These are phyloP conservation scores for Xerocomus potaroensis DNA, from an alignment of 768 basidiomycete species.

Conservation along the genomic window DNA sequence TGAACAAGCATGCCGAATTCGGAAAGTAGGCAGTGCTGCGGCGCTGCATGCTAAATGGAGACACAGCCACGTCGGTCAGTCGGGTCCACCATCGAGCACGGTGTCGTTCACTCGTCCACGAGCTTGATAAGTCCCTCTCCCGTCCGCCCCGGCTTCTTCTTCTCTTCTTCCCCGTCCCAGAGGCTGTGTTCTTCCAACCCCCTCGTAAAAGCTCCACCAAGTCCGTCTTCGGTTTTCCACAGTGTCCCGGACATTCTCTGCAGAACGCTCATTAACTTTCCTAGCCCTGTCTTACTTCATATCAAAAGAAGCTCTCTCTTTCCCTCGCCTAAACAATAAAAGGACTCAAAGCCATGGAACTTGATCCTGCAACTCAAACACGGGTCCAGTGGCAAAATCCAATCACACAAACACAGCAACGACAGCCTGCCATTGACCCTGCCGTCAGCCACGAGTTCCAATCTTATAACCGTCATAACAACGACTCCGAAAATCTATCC, in stretches of 20 bases:
- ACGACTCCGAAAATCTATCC: conserved; percentile 21
- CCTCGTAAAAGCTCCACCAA: conserved; percentile 17
- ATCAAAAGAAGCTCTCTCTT: conserved; percentile 32
- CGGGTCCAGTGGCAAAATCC: conserved; percentile 33
- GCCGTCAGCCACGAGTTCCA: conserved; percentile 33
- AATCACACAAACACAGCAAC: conserved; percentile 33
- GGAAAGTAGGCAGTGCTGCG: conserved; percentile 31
- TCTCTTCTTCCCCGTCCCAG: not conserved
- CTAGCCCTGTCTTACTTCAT: conserved; percentile 24
- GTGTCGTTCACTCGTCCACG: not conserved
- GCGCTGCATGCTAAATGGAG: conserved; percentile 31
- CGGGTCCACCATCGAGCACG: conserved; percentile 32
- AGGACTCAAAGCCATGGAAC: conserved; percentile 31
- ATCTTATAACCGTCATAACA: conserved; percentile 28
- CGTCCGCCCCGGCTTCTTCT: conserved; percentile 17
- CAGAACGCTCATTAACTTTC: conserved; percentile 28
- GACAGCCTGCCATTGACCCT: conserved; percentile 32
- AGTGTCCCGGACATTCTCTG: conserved; percentile 22
- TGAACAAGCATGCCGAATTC: conserved; percentile 14
- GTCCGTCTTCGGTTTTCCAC: too few relatives aligned
- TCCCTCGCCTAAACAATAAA: conserved; percentile 38
- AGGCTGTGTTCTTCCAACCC: conserved; percentile 16
- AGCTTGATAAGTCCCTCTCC: too few relatives aligned
- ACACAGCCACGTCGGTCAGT: conserved; percentile 33
- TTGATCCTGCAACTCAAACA: conserved; percentile 31